Evolutionary conservation across 2,329 filamentous ascomycete species (phyloP), one percentile per base, ranked within the genome.

Genomic region (Cladosporium sp.): DNA sequence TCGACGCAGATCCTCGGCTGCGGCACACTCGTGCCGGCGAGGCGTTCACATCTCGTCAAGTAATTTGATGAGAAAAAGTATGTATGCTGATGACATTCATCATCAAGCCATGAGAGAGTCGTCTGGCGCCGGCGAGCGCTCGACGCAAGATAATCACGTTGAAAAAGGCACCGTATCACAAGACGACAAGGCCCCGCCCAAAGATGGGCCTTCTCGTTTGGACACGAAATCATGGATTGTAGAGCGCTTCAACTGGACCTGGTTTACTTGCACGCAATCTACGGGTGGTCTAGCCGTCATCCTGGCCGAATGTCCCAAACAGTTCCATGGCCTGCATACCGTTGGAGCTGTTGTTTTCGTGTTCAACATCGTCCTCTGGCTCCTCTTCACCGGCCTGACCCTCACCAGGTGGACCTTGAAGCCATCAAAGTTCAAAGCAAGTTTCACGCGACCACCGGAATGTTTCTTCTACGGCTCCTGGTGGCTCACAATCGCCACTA

Each of bases 341-440:
- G 78, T 83, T 56, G 81, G 80, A 15, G 77, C 78, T 20, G 62
- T 78, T 58, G 73, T 82, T 60, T 83, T 77, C 67, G 68, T 82
- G 39, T 64, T 81, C 59, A 80, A 81, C 64, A 70, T 83, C 4
- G 61, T 79, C 57, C 42, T 56, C 35, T 56, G 42, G 42, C 53
- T 56, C 3, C 67, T 78, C 56, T 81, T 82, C 68, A 61, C 67
- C 12, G 62, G 69, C 34, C 66, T 70, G 17, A 65, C 62, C 12
- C 69, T 75, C 61, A 65, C 74, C 9, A 77, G 80, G 51, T 82
- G 82, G 64, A 64, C 71, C 44, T 70, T 75, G 40, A 76, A 75
- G 60, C 74, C 74, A 1, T 71, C 72, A 20, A 74, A 76, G 7
- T 71, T 82, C 51, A 73, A 71, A 19, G 70, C 68, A 48, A 79